Conservation (phyloP, 768 basidiomycete species). For the Gymnopilus junonius region DNA sequence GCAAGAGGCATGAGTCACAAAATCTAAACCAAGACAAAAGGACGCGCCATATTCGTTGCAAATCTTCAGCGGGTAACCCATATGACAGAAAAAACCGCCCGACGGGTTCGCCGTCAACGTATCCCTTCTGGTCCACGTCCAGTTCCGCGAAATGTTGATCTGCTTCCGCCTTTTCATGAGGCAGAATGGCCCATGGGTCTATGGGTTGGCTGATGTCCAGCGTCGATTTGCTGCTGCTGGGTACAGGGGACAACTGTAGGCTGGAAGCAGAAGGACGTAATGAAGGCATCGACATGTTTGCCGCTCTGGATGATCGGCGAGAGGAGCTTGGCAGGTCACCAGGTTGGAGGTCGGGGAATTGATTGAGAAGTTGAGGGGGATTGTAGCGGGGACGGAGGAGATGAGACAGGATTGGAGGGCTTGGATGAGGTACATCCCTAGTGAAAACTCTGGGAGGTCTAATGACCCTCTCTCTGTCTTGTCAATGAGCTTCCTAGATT, state of each 20-base stretch:
- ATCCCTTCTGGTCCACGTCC: constrained; percentile 33
- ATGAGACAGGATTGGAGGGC: constrained; percentile 39
- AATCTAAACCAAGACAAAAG: not conserved
- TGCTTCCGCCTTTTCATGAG: constrained; percentile 31
- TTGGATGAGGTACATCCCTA: constrained; percentile 71
- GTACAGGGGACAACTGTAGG: constrained; percentile 6
- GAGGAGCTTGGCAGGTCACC: not conserved
- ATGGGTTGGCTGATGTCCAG: not conserved
- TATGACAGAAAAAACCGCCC: constrained; percentile 37
- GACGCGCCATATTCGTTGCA: constrained; percentile 42
- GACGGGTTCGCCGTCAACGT: constrained; percentile 36
- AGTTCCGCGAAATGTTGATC: constrained; percentile 36
- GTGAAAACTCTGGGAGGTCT: constrained; percentile 68
- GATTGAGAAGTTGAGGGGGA: constrained; percentile 36
- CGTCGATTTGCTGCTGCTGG: constrained; percentile 7
- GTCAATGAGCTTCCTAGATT: constrained; percentile 63
- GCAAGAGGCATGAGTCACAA: not conserved
- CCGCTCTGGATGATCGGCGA: not conserved
- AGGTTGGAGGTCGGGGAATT: constrained; percentile 26
- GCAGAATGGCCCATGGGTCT: constrained; percentile 31
- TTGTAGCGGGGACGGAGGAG: constrained; percentile 31
- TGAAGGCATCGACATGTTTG: constrained; percentile 6
- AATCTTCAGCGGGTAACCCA: constrained; percentile 34
- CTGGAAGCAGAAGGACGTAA: constrained; percentile 4
- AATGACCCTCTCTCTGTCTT: constrained; percentile 60